Evolutionary conservation across 192 early-diverging fungal genomes (phyloP).

Genomic region (Coemansia furcata): DNA sequence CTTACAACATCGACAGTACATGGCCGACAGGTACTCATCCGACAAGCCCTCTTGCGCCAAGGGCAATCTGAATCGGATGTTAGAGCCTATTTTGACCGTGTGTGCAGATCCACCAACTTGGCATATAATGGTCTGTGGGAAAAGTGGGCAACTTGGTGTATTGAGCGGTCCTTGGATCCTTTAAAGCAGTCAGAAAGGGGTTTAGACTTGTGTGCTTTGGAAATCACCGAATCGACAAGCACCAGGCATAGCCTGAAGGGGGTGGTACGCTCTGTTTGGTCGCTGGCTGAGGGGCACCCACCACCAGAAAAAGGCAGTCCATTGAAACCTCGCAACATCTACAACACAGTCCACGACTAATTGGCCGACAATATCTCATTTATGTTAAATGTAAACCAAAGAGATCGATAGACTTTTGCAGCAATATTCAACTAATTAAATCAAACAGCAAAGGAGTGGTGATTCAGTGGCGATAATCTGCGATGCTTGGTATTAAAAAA

Average conservation of each 20-base stretch:
- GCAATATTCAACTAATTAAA: too few relatives aligned
- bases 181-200: background rate
- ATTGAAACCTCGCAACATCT: too few relatives aligned
- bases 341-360: too few relatives aligned
- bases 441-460: too few relatives aligned
- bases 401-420: too few relatives aligned
- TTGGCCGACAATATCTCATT: too few relatives aligned
- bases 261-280: slow-evolving; percentile 13
- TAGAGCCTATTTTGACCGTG: background rate
- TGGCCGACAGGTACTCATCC: background rate
- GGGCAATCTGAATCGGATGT: background rate
- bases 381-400: too few relatives aligned
- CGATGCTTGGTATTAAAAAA: too few relatives aligned
- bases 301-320: too few relatives aligned
- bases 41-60: background rate
- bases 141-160: background rate
- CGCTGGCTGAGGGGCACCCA: background rate
- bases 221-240: background rate
- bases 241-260: background rate
- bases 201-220: background rate
- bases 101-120: background rate
- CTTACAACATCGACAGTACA: too few relatives aligned
- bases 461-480: too few relatives aligned
- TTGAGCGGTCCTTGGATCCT: background rate
- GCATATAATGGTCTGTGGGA: background rate